Conservation (phyloP, 2,329 filamentous ascomycete genomes). For the Reticulascus tulasneorum region DNA sequence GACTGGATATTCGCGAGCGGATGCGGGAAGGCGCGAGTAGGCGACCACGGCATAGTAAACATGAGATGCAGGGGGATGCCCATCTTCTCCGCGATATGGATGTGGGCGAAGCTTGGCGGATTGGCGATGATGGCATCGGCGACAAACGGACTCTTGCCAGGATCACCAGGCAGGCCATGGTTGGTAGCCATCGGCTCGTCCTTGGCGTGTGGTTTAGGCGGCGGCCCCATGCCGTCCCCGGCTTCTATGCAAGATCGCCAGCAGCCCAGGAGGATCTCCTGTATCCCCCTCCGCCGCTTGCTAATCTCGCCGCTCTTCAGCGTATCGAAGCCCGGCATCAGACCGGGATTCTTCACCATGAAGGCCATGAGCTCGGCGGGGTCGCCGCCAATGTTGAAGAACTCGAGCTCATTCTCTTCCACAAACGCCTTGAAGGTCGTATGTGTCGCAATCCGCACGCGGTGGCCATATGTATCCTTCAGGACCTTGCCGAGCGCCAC, state of each 20-base stretch:
- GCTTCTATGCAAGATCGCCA: slow-evolving; percentile 84
- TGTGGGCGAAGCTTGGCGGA: slow-evolving; percentile 71
- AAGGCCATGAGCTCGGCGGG: slow-evolving; percentile 78
- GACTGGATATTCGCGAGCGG: slow-evolving; percentile 79
- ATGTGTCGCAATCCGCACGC: slow-evolving; percentile 72
- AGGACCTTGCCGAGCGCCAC: slow-evolving; percentile 64
- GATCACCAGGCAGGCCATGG: slow-evolving; percentile 34
- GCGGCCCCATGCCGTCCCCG: slow-evolving; percentile 59
- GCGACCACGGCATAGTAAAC: slow-evolving; percentile 95
- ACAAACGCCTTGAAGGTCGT: slow-evolving; percentile 65
- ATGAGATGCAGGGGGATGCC: slow-evolving; percentile 77
- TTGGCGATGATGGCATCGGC: slow-evolving; percentile 80
- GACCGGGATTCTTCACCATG: slow-evolving; percentile 84
- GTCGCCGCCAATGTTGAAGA: slow-evolving; percentile 73
- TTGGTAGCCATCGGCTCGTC: slow-evolving; percentile 50
- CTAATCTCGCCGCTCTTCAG: slow-evolving; percentile 73
- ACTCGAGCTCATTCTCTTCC: slow-evolving; percentile 67
- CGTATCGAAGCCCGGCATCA: slow-evolving; percentile 79
- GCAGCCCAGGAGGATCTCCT: slow-evolving; percentile 76
- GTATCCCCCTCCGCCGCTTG: slow-evolving; percentile 69
- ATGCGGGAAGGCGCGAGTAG: slow-evolving; percentile 81
- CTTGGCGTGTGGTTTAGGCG: slow-evolving; percentile 38
- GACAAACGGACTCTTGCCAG: slow-evolving; percentile 62
- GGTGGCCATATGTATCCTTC: slow-evolving; percentile 62
- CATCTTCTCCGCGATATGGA: slow-evolving; percentile 71